Evolutionary conservation across 2,329 filamentous ascomycete genomes (phyloP), one percentile per base, ranked within the genome.

Genomic region (Fusarium torulosum): DNA sequence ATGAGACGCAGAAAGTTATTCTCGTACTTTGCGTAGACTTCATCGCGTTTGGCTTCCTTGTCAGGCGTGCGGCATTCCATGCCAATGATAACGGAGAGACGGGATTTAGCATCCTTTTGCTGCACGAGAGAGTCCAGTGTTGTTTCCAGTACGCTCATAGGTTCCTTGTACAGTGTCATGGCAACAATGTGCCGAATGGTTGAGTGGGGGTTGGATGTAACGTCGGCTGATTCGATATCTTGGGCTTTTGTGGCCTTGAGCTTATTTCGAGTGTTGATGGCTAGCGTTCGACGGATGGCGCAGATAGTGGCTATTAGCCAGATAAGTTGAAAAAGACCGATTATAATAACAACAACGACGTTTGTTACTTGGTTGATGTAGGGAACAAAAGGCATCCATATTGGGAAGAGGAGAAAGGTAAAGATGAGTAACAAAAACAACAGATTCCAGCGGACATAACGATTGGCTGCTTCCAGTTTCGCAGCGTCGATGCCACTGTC

Each of bases 101-200:
- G 52, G 4, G 52, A 42, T 20, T 52, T 42, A 21, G 64, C 64
- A 51, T 62, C 53, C 35, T 54, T 15, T 21, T 67, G 64, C 10
- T 41, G 25, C 2, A 59, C 47, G 0, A 67, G 58, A 41, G 64
- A 67, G 25, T 67, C 63, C 41, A 67, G n/a, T 0, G 64, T 67
- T 10, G 64, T 41, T 54, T 54, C 37, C 25, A 67, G 8, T 14
- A 67, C 64, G 17, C 63, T 54, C 49, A 67, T 67, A 3, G 64
- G 64, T 31, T 67, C 64, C 10, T 67, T 67, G 3, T 67, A 67
- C 0, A 67, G 37, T 6, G 63, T 67, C 64, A 67, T 67, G 21
- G 64, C 63, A 54, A 67, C 64, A 19, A 67, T 67, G 10, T 67
- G 64, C 23, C 41, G 64, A 41, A 67, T 66, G 7, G 21, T 49